phyloP scores from a whole-genome alignment of 2,329 filamentous ascomycete species.

The Furcasterigmium sp. region DNA sequence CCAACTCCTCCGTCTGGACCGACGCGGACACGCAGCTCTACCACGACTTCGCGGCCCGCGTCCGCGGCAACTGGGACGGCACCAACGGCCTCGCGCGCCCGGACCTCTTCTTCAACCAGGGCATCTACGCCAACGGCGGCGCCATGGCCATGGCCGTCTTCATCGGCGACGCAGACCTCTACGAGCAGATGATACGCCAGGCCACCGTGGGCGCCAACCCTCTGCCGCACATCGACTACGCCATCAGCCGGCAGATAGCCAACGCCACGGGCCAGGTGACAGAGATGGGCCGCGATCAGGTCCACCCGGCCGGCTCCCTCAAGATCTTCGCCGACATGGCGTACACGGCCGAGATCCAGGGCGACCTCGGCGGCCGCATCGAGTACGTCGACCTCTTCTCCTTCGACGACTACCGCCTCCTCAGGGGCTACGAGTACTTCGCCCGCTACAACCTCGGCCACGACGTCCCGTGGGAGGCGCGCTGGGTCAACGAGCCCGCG shows the following conservation, averaged over 20 bases:
- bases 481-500: background rate
- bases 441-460: constrained; percentile 4
- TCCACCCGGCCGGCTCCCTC: constrained; percentile 28
- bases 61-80: background rate
- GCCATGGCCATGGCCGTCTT: background rate
- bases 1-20: background rate
- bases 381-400: constrained; percentile 23
- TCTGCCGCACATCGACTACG: constrained; percentile 20
- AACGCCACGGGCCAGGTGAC: constrained; percentile 27
- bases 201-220: background rate
- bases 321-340: constrained; percentile 26
- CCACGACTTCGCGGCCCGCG: background rate
- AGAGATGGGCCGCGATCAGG: constrained; percentile 33
- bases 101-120: constrained; percentile 27
- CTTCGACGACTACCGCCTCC: constrained; percentile 16
- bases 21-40: background rate
- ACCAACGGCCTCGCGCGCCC: constrained; percentile 7
- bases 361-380: constrained; percentile 8
- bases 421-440: constrained; percentile 9
- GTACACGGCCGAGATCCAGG: constrained; percentile 31
- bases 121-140: constrained; percentile 24
- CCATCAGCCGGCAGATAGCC: constrained; percentile 19
- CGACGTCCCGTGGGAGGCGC: constrained; percentile 1
- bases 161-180: background rate
- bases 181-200: background rate